Percentiles rank a stretch among this genome's conserved stretches.
Evolutionary conservation across 495 filamentous ascomycete genomes (phyloP).

Genomic region (Hyaloscypha hepaticicola): DNA sequence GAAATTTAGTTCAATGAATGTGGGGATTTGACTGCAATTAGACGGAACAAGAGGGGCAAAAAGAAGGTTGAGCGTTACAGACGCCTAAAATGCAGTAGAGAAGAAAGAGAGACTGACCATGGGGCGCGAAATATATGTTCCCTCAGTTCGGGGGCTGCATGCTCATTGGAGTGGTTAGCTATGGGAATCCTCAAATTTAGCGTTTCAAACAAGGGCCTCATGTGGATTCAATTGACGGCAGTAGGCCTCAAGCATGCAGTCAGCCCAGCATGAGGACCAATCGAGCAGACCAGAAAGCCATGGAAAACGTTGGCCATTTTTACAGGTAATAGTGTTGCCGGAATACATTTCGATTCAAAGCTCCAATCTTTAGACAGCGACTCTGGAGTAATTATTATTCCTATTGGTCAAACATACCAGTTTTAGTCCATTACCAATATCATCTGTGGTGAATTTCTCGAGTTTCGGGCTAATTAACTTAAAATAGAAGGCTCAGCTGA

Average conservation of each 20-base stretch:
- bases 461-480: no score
- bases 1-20: not conserved
- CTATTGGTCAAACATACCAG: no score
- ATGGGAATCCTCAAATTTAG: slow-evolving; percentile 7
- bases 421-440: no score
- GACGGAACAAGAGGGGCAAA: not conserved
- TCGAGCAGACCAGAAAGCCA: no score
- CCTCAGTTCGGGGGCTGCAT: not conserved
- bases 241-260: not conserved
- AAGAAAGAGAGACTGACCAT: not conserved
- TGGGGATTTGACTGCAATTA: not conserved
- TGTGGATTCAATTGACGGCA: not conserved
- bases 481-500: no score
- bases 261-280: not conserved
- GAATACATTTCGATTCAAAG: no score
- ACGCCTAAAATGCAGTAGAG: not conserved
- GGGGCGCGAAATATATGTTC: not conserved
- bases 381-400: no score
- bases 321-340: no score
- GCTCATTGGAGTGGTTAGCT: not conserved
- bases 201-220: not conserved
- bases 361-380: no score
- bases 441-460: no score
- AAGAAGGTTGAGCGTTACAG: not conserved
- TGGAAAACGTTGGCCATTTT: no score